A percentile compares a stretch with the other conserved stretches of the same genome.
phyloP scores from a whole-genome alignment of 2,329 filamentous ascomycete genomes.

The Cladophialophora yegresii region DNA sequence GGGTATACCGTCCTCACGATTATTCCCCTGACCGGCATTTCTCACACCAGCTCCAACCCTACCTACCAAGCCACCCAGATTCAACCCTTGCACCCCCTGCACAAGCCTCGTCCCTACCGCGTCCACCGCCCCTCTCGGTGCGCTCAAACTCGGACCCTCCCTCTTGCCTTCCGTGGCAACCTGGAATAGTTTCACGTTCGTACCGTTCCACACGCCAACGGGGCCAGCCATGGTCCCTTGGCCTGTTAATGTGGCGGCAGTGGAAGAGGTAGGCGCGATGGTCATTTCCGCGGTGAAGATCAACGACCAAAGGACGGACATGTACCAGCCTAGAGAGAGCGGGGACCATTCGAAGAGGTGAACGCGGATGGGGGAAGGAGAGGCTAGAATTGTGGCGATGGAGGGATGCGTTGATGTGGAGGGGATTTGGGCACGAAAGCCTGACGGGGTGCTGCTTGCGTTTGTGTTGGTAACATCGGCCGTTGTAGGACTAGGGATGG shows the following conservation, averaged over 20 bases:
- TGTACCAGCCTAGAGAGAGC: constrained; percentile 89
- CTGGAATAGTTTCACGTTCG: constrained; percentile 80
- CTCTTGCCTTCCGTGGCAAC: constrained; percentile 78
- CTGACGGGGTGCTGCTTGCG: constrained; percentile 27
- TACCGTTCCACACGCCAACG: constrained; percentile 92
- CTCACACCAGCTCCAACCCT: constrained; percentile 26
- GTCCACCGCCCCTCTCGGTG: constrained; percentile 86
- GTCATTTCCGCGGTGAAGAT: constrained; percentile 90
- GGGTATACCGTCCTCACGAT: neutral
- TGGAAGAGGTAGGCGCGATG: constrained; percentile 47
- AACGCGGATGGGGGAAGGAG: constrained; percentile 71
- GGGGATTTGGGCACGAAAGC: constrained; percentile 47
- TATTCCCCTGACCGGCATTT: constrained; percentile 12
- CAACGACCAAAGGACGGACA: constrained; percentile 89
- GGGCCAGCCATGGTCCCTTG: constrained; percentile 68
- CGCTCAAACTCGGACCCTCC: constrained; percentile 76
- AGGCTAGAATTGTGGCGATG: constrained; percentile 66
- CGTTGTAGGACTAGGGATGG: constrained; percentile 33
- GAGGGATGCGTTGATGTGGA: constrained; percentile 54
- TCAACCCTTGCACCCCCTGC: constrained; percentile 79
- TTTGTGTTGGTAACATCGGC: neutral
- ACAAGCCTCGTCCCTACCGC: constrained; percentile 90
- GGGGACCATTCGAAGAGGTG: constrained; percentile 95
- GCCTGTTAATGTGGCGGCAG: constrained; percentile 35
- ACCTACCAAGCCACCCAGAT: constrained; percentile 58